Conservation (phyloP, 2,329 filamentous ascomycete species). For the Fonsecaea pugnacius region DNA sequence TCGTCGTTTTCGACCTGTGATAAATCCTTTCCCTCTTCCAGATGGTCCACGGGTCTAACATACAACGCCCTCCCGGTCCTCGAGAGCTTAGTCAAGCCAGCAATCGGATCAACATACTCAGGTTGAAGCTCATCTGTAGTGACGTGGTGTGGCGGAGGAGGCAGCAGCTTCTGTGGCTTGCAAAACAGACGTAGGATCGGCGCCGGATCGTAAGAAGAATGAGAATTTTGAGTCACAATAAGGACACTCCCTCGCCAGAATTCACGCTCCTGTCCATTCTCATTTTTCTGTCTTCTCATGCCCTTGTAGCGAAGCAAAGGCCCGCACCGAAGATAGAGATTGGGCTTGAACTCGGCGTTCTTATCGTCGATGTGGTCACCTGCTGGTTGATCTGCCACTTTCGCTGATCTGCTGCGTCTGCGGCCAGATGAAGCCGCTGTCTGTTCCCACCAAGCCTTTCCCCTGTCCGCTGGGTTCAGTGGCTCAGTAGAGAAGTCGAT, state of each 20-base stretch:
- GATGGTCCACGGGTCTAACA: constrained; percentile 83
- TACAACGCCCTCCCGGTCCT: constrained; percentile 84
- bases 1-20: constrained; percentile 78
- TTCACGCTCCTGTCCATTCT: constrained; percentile 64
- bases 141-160: constrained; percentile 74
- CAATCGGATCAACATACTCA: constrained; percentile 85
- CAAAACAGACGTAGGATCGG: constrained; percentile 83
- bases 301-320: constrained; percentile 89
- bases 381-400: constrained; percentile 56
- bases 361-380: constrained; percentile 32
- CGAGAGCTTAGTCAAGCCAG: constrained; percentile 82
- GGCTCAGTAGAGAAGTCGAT: constrained; percentile 64
- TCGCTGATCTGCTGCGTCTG: constrained; percentile 53
- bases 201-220: constrained; percentile 77
- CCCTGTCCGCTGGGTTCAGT: constrained; percentile 50
- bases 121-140: constrained; percentile 69
- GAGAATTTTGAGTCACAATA: constrained; percentile 87
- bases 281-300: constrained; percentile 62
- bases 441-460: constrained; percentile 78
- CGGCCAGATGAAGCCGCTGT: constrained; percentile 52
- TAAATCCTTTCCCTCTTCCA: constrained; percentile 77
- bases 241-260: constrained; percentile 93
- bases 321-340: constrained; percentile 84
- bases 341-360: constrained; percentile 69
- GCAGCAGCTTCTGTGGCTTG: constrained; percentile 80